Evolutionary conservation across 1,284 basidiomycete species (phyloP), one percentile per base, ranked within the genome.

Genomic region (Cystodermella granulosa): DNA sequence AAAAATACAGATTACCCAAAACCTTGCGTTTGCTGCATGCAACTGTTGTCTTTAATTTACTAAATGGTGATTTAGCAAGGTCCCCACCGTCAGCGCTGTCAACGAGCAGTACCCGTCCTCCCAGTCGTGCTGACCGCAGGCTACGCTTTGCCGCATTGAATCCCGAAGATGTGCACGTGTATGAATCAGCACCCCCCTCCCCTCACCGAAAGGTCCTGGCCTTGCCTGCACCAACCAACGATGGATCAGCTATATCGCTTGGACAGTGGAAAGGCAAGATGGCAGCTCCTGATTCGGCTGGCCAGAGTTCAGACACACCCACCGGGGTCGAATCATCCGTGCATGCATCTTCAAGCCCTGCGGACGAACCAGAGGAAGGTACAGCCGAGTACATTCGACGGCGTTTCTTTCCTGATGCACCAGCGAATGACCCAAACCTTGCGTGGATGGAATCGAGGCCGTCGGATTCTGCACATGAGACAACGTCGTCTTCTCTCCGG

Each of bases 351-450:
- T 23, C 39, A 6, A 28, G 40, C 16, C 45, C 43, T 15, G 49
- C 54, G 15, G 45, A 52, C 11, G 69, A 76, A 23, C 70, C 72
- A 4, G 83, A 85, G 48, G 81, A 86, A 57, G 88, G 86, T 4
- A 83, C 84, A 0, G 81, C 90, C 4, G 87, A 91, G 60, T 77
- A 85, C 53, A 93, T 95, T 53, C 84, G 89, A 37, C 74, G 75
- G 24, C 81, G 82, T 26, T 97, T 84, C 71, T 97, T 97, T 62
- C 90, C 93, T 1, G 66, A 79, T 47, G 79, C 76, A 0, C 76
- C 83, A 18, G 67, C 79, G 2, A 70, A 84, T 48, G 82, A 91
- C 57, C 83, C 85, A 4, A 76, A 74, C 36, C 67, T 95, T 14
- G 82, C 80, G 39, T 95, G 92, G 92, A 84, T 91, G 60, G 66